These are phyloP conservation scores for Cryptosporidium sp. DNA, from an alignment of 169 alveolate species.

Conservation along the genomic window DNA sequence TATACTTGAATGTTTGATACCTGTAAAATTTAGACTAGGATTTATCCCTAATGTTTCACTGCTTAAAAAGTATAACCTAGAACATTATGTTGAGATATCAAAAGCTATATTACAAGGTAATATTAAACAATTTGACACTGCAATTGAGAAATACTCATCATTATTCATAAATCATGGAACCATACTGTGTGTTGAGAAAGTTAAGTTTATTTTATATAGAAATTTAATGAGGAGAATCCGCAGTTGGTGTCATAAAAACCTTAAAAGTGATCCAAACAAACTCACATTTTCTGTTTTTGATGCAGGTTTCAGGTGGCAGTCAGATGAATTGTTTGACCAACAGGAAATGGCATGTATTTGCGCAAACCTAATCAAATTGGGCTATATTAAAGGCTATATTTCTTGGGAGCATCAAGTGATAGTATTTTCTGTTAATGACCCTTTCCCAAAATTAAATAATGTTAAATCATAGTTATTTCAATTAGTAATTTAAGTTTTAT, in stretches of 20 bases:
- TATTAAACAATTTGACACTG: conserved; percentile 77
- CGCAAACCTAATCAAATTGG: conserved; percentile 84
- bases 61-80: conserved; percentile 80
- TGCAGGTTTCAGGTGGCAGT: conserved; percentile 75
- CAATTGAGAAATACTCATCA: conserved; percentile 78
- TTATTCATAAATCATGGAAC: conserved; percentile 84
- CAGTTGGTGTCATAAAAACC: conserved; percentile 36
- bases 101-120: conserved; percentile 82
- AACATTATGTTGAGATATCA: conserved; percentile 83
- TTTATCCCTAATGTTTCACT: conserved; percentile 81
- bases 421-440: conserved; percentile 85
- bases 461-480: conserved; percentile 9
- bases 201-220: conserved; percentile 84
- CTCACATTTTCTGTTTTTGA: conserved; percentile 60
- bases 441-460: conserved; percentile 80
- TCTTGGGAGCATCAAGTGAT: conserved; percentile 87
- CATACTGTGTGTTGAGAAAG: conserved; percentile 84
- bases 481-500: neutral
- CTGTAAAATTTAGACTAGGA: conserved; percentile 86
- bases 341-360: conserved; percentile 87
- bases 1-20: conserved; percentile 85
- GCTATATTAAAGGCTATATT: conserved; percentile 86
- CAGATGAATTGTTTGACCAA: conserved; percentile 74
- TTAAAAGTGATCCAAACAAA: conserved; percentile 56
- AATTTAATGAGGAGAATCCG: conserved; percentile 82